Conservation (phyloP, 139 green algal species). For the Ettlia oleoabundans region DNA sequence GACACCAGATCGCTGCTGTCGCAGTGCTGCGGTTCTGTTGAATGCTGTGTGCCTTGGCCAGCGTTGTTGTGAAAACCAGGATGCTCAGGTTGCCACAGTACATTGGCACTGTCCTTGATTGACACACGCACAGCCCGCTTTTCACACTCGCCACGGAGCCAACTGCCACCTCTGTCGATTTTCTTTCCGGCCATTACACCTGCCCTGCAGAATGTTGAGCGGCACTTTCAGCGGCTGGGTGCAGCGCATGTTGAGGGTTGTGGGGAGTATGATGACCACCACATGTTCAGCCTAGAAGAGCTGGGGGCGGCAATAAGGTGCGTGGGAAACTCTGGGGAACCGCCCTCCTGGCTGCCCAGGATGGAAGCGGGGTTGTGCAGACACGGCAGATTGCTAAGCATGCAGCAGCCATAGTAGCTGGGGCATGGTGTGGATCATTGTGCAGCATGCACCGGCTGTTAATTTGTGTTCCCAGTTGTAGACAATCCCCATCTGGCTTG, state of each 20-base stretch:
- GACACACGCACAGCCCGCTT: too few species aligned
- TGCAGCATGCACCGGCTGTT: too few species aligned
- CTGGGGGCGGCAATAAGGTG: conserved; percentile 28
- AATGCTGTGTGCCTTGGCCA: background rate
- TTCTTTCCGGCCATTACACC: background rate
- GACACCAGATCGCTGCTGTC: too few species aligned
- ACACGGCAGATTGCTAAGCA: too few species aligned
- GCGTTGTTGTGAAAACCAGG: background rate
- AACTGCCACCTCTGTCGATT: background rate
- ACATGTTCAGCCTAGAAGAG: conserved; percentile 49
- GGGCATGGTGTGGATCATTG: too few species aligned
- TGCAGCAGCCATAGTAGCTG: too few species aligned
- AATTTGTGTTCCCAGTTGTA: too few species aligned
- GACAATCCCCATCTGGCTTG: background rate
- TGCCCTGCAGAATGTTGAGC: conserved; percentile 24
- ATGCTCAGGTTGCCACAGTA: too few species aligned
- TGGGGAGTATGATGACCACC: conserved; percentile 46
- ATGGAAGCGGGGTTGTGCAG: too few species aligned
- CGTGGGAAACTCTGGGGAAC: background rate
- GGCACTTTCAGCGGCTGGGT: conserved; percentile 40
- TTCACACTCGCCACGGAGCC: background rate
- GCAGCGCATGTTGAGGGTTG: conserved; percentile 42
- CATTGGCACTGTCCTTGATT: too few species aligned
- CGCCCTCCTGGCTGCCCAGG: too few species aligned
- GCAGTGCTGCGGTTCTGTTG: background rate